Evolutionary conservation across 2,329 filamentous ascomycete genomes (phyloP), one percentile per base, ranked within the genome.

Genomic region (Colletotrichum melonis): DNA sequence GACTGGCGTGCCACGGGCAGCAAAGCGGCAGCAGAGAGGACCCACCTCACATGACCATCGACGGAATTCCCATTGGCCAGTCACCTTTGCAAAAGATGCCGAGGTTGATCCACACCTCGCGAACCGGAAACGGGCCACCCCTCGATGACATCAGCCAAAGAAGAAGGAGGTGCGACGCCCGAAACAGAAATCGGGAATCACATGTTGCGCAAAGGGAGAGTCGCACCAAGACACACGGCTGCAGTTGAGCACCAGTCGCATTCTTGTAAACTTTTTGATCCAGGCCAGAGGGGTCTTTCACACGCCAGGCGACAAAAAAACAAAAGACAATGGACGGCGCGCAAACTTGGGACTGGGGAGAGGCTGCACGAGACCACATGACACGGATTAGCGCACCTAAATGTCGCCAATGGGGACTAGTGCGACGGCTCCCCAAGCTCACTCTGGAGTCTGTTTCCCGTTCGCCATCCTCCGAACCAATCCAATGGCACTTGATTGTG

Each of bases 71-170:
- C 28, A 71, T 71, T 73, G 71, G 71, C 26, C 54, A 16, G 49
- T 30, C 16, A 32, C 14, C 30, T 6, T 1, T 19, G 19, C 14
- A 66, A 49, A 66, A 71, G 67, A 71, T 60, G 71, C 71, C 71
- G 71, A 73, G 71, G 71, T 71, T 60, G 49, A 14, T 16, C 35
- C 7, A 67, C 71, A 70, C 49, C 68, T 55, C 54, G 6, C 49
- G 52, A 35, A 56, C 28, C 52, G 55, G 66, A 54, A 71, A 52
- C 70, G 12, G 24, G 57, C 30, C 19, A n/a, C 55, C 54, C 52
- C 35, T 73, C 71, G 71, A 71, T 73, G 71, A 73, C 71, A 73
- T 73, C 71, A 72, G 57, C 69, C 65, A 16, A 67, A 60, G 19
- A 49, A 49, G 42, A n/a, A 57, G 54, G 32, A 24, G 60, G 30